Evolutionary conservation across 2,329 filamentous ascomycete species (phyloP).

Genomic region (Cladosporium phlei): DNA sequence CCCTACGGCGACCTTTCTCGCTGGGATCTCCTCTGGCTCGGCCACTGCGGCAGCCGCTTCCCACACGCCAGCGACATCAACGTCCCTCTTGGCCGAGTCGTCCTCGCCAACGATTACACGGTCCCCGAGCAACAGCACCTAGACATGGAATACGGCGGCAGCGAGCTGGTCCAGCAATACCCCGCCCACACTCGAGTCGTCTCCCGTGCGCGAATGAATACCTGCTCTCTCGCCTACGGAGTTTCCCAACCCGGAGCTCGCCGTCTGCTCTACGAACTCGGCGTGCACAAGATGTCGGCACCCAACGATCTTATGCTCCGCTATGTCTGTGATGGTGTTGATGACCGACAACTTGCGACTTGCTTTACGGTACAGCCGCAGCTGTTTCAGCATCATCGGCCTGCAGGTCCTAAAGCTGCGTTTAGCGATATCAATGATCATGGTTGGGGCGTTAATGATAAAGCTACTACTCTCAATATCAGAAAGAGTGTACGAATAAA

Average conservation of each 20-base stretch:
- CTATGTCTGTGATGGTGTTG: constrained; percentile 28
- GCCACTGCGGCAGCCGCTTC: constrained; percentile 39
- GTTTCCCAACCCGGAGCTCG: constrained; percentile 44
- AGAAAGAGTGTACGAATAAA: constrained; percentile 42
- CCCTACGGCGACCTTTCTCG: constrained; percentile 22
- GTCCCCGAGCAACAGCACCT: constrained; percentile 21
- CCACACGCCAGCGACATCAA: constrained; percentile 13
- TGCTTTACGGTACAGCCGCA: constrained; percentile 42
- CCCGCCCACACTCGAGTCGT: constrained; percentile 41
- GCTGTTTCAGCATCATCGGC: constrained; percentile 46
- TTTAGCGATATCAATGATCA: constrained; percentile 38
- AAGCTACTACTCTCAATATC: constrained; percentile 33
- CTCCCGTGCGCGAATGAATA: constrained; percentile 38
- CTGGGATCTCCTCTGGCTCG: constrained; percentile 40
- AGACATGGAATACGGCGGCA: constrained; percentile 21
- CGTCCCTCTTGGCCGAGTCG: constrained; percentile 20
- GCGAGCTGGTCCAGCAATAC: constrained; percentile 18
- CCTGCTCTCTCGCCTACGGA: constrained; percentile 44
- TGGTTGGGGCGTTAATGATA: constrained; percentile 28
- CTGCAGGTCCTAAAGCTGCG: constrained; percentile 33
- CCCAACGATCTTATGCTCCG: constrained; percentile 34
- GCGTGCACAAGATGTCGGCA: constrained; percentile 37
- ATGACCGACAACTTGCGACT: constrained; percentile 31
- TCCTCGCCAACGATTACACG: constrained; percentile 19
- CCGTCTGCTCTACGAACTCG: constrained; percentile 42